Evolutionary conservation across 768 basidiomycete species (phyloP), one percentile per base, ranked within the genome.

Genomic region (Auricularia auricula-judae): DNA sequence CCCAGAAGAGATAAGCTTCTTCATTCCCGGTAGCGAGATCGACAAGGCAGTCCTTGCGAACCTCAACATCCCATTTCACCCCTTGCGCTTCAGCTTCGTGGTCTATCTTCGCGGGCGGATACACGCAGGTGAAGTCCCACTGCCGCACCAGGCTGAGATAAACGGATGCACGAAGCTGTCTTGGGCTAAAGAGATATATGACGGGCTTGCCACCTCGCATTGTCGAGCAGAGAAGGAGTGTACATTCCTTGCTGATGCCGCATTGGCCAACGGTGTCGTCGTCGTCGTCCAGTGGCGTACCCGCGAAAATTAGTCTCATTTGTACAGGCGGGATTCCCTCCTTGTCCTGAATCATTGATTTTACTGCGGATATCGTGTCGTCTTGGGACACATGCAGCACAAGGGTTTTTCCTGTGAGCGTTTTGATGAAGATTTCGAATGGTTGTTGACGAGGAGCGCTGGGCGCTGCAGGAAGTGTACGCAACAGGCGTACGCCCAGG

Each of bases 281-380:
- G 2, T 94, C 94, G 64, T 97, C 94, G 73, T 96, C 93, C 12
- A 95, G 78, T 71, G 96, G 93, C 79, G 96, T 96, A 53, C 93
- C 94, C 56, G 93, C 93, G 68, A 95, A 96, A 72, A 89, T 93
- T 58, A 94, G 78, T 53, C 93, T 88, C 70, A 94, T 93, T 71
- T 94, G 91, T 68, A 93, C 88, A 2, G 88, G 86, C 42, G 88
- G 88, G 34, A 90, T 91, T 0, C 89, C 89, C 66, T 89, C 89
- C 75, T 88, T 89, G 71, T 91, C 88, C 68, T 89, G 88, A 21
- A 90, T 89, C 78, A 88, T 88, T 2, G 86, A 81, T 74, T 87
- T 88, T 5, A 51, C 47, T 21, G 14, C 47, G 11, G 5, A 18
- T 5, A 51, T 18, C 18, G 14, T 18, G 18, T 21, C 47, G 4